phyloP scores from a whole-genome alignment of 2,329 filamentous ascomycete species.

The Colletotrichum sp. region DNA sequence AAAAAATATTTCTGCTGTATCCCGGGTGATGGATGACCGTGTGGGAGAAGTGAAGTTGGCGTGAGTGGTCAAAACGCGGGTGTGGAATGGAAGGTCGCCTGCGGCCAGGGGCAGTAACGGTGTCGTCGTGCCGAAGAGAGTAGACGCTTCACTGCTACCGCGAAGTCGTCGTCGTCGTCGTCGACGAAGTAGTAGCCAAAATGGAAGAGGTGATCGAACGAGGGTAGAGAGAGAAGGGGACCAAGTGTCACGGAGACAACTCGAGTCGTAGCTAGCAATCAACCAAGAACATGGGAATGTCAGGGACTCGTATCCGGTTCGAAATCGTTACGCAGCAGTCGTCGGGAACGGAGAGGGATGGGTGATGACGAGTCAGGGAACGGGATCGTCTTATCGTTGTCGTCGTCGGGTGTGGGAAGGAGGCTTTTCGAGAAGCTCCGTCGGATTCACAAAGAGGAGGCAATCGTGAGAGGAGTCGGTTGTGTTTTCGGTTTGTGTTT shows the following conservation, averaged over 20 bases:
- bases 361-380: not conserved
- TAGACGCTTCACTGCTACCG: constrained; percentile 52
- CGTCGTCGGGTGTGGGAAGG: not conserved
- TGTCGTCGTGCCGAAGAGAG: constrained; percentile 34
- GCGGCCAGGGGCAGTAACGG: constrained; percentile 53
- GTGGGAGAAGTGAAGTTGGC: constrained; percentile 5
- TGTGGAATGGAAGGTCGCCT: constrained; percentile 58
- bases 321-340: not conserved
- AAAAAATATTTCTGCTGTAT: not conserved
- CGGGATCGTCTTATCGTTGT: constrained; percentile 2
- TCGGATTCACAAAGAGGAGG: not conserved
- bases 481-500: not conserved
- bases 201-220: constrained; percentile 18
- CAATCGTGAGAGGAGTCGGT: constrained; percentile 3
- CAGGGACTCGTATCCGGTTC: constrained; percentile 13
- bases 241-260: constrained; percentile 35
- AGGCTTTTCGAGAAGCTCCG: not conserved
- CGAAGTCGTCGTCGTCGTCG: constrained; percentile 33
- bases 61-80: constrained; percentile 35
- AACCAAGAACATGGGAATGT: constrained; percentile 34
- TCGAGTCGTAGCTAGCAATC: constrained; percentile 32
- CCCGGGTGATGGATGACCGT: constrained; percentile 17
- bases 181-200: not conserved
- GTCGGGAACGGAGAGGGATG: not conserved
- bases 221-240: constrained; percentile 23